Base-by-base conservation (phyloP, 169 alveolate genomes). In the Perkinsus chesapeaki region DNA sequence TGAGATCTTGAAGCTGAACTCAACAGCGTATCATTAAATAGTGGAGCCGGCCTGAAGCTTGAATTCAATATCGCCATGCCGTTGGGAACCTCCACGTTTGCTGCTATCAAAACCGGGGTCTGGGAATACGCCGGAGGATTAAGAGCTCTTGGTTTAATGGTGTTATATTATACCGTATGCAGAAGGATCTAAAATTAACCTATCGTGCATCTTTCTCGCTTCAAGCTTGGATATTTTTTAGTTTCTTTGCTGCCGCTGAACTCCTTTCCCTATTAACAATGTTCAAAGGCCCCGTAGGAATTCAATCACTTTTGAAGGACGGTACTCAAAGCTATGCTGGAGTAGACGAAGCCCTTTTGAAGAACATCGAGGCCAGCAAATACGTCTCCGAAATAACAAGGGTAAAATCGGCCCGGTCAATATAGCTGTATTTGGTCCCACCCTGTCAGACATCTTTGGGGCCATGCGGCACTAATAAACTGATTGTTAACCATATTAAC, bases 381-480 rank as follows among this genome's bases (percentile, higher is more conserved):
- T 97, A 97, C 48, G 95, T 98, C 92, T 96, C 98, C 73, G 95
- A 96, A 93, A 97, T 97, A 97, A 97, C 98, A 43, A 96, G 97
- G 94, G 96, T 98, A 27, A 96, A 98, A 48, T 60, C 3, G 60
- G 27, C 31, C 9, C n/a, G 60, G 60, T 20, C 7, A 91, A 7
- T 27, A 91, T 20, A 23, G 39, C 3, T 12, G 7, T 0, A 97
- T 91, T 98, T 97, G 43, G 96, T 98, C 92, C 96, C 99, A 39
- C 96, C 31, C 97, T 97, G 99, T 36, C 97, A 98, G 93, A 98
- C 99, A 48, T 98, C 99, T 20, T 96, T 98, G 60, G 99, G 99
- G 19, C 99, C 99, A 48, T 98, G 98, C 94, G 98, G 99, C 92
- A 98, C 98, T 99, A 98, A 98, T 96, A 99, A 99, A 96, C 97